Percentiles rank a stretch among this genome's conserved stretches.
phyloP scores from a whole-genome alignment of 2,329 filamentous ascomycete genomes.

The Xylariaceae sp. region DNA sequence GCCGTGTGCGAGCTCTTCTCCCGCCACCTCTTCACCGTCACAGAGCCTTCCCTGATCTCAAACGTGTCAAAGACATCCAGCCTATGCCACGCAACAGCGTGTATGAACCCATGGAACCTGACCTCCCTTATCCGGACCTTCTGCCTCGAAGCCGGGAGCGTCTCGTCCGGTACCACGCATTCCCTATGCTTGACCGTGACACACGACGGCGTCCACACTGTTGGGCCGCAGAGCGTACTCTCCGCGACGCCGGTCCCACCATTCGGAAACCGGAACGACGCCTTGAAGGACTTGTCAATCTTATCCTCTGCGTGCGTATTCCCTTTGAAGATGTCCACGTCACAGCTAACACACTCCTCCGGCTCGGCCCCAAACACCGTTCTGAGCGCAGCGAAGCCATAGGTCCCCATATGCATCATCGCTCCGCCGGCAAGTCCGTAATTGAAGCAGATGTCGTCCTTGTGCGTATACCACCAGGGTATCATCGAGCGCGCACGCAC shows the following conservation, averaged over 20 bases:
- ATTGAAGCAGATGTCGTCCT: conserved; percentile 32
- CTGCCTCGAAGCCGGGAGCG: conserved; percentile 16
- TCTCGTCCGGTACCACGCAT: conserved; percentile 21
- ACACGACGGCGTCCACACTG: conserved; percentile 17
- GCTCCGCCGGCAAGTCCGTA: conserved; percentile 11
- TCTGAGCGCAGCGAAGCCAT: conserved; percentile 35
- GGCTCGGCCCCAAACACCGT: conserved; percentile 36
- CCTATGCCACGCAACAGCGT: conserved; percentile 29
- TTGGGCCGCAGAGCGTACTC: conserved; percentile 23
- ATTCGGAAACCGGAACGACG: conserved; percentile 36
- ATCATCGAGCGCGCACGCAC: conserved; percentile 22
- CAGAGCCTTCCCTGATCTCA: conserved; percentile 23
- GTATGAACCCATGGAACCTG: conserved; percentile 27
- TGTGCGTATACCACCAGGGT: conserved; percentile 19
- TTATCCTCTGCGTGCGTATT: conserved; percentile 29
- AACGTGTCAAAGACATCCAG: conserved; percentile 34
- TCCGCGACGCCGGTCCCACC: conserved; percentile 31
- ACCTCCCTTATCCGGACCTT: conserved; percentile 24
- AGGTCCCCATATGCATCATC: conserved; percentile 36
- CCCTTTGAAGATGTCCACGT: conserved; percentile 21
- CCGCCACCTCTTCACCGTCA: conserved; percentile 5
- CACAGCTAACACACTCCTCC: conserved; percentile 32
- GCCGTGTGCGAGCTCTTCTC: conserved; percentile 26
- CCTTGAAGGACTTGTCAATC: conserved; percentile 32
- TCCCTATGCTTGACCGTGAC: conserved; percentile 19